Evolutionary conservation across 2,329 filamentous ascomycete genomes (phyloP), one percentile per base, ranked within the genome.

Genomic region (Grosmannia clavigera): DNA sequence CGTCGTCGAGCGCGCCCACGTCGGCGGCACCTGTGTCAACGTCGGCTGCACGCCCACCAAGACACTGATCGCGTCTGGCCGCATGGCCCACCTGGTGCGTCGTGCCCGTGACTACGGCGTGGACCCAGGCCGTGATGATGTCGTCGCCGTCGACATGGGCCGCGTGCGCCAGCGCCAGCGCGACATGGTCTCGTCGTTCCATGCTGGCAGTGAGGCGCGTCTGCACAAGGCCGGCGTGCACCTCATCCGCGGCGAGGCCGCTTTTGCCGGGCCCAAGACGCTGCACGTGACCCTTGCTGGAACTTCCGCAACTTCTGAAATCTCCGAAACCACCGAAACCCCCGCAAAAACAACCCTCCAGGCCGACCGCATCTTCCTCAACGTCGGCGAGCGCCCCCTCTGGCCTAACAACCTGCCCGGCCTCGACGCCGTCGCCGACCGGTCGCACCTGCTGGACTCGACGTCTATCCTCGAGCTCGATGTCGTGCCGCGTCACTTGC

Each of bases 1-100:
- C 48, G n/a, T 51, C n/a, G 22, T 51, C 22, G 48, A 51, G 22
- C 48, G 48, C 7, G 62, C 70, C 0, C 72, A 78, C 58, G 70
- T 82, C 2, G 79, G 77, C n/a, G 80, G 79, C 12, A 78, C 75
- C 60, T 81, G 79, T 63, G 69, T 81, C 59, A 81, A 81, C 60
- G 53, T 53, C 14, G 58, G 48, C n/a, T 51, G 48, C 48, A 51
- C 48, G 48, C n/a, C 48, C n/a, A 51, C 48, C 48, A 51, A 51
- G 48, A 51, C 48, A 5, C n/a, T 51, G 22, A 7, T 51, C 3
- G 48, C 48, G n/a, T 51, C 48, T 9, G n/a, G n/a, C 48, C n/a
- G 22, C 10, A 2, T 51, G n/a, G 48, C 48, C 7, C 48, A 51
- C 48, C 48, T 51, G n/a, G 48, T 51, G n/a, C 11, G 9, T 5